Evolutionary conservation across 345 rosid genomes (phyloP), one percentile per base, ranked within the genome.

Genomic region (Euphorbia pulcherrima): DNA sequence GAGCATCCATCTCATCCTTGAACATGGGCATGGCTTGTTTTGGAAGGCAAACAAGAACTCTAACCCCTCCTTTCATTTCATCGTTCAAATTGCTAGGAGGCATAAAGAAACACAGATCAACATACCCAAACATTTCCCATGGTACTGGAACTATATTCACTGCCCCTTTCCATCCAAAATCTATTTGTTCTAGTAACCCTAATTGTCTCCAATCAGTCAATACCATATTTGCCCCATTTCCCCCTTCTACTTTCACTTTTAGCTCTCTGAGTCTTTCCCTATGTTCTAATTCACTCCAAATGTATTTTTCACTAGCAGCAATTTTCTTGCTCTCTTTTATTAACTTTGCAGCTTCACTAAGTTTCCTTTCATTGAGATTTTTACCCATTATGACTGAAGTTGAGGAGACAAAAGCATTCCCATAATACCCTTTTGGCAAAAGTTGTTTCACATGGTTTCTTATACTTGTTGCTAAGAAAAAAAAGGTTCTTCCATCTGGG

Each of bases 191-290:
- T 12, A 77, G 6, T 10, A 83, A 29, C 14, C 87, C 84, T 60
- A 86, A 47, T 30, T 77, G 86, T 29, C 88, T 83, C 90, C 90
- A 86, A 58, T 86, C 90, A 11, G 87, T 82, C 6, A 82, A 51
- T 35, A 81, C 12, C 80, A 81, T 82, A 18, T 33, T 53, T 28
- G 76, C 80, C 8, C 88, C 88, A 14, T 27, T 57, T 0, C 80
- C 73, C 5, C n/a, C 79, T 66, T 72, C 72, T 14, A 79, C 56
- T 68, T 68, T 67, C 14, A 47, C 57, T 6, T 79, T 70, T 30
- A 55, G 53, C 70, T 79, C 75, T 40, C 60, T 33, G 0, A 63
- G 20, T 33, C 54, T 79, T 78, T 86, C 88, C 47, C 35, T 65
- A 0, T 53, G 67, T 17, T 27, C 70, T 14, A 86, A 53, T 26